Base-by-base conservation (phyloP, 495 filamentous ascomycete species). In the Aspergillus asperescens region DNA sequence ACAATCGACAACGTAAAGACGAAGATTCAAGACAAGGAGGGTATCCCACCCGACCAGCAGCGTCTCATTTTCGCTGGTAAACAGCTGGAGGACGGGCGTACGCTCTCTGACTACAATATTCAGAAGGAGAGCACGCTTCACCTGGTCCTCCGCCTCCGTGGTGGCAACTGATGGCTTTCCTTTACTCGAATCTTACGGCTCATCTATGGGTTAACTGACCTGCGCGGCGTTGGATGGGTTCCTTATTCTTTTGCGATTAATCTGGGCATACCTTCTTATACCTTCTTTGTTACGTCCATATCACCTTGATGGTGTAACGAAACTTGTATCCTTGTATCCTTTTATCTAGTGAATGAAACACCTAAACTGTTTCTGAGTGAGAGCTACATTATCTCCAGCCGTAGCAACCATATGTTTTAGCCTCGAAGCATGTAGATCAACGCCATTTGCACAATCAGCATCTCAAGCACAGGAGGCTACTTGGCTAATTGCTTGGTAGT, bases 11-110 rank as follows among this genome's bases (percentile, higher is more conserved):
- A 94, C 61, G 89, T 95, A 15, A 94, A 95, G 81, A 76, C 73
- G 22, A 95, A 95, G 78, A 95, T 95, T 46, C 89, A 95, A 68
- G 89, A 90, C 63, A 94, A 93, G 79, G 88, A 93, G 68, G 88
- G 88, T 42, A 93, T 93, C 49, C 88, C 88, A 31, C 88, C 89
- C 29, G 88, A 93, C 67, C 88, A 93, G 70, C 88, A 91, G 72
- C 85, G 88, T 65, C 76, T 93, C 56, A 93, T 93, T 73, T 93
- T 93, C 62, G 88, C 88, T 69, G 88, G 88, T 61, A 93, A 93
- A 78, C 88, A 93, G 75, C 70, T 94, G 56, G 89, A 94, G 65
- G 89, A 94, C 68, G 89, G 89, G 4, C 79, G 85, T 40, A 89
- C 88, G 5, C 72, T 93, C 47, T 87, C 83, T 47, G 89, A 94